Percentiles rank a stretch among this genome's conserved stretches.
Conservation (phyloP, 1,284 basidiomycete genomes). For the Pisolithus thermaeus region DNA sequence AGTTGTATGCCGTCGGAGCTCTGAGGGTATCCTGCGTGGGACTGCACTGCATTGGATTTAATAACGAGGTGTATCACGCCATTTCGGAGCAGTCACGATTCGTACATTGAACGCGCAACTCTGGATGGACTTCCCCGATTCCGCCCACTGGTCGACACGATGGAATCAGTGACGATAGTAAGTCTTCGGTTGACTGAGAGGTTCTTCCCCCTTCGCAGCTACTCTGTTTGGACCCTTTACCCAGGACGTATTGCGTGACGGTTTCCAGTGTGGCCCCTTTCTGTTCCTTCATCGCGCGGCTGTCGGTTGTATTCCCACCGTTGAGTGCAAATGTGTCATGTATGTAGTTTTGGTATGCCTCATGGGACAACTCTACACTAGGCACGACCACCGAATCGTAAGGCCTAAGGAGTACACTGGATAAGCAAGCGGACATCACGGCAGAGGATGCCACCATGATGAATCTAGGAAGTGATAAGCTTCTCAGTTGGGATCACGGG, state of each 20-base stretch:
- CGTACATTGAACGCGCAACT: conserved; percentile 35
- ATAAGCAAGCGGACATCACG: conserved; percentile 83
- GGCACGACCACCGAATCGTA: conserved; percentile 63
- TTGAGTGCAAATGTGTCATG: too few relatives aligned
- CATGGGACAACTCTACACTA: conserved; percentile 63
- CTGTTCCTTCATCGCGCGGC: too few relatives aligned
- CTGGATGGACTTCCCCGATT: conserved; percentile 9
- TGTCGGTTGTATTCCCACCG: too few relatives aligned
- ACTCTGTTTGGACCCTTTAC: too few relatives aligned
- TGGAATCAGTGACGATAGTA: conserved; percentile 31
- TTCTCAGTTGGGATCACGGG: background rate
- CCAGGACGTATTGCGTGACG: too few relatives aligned
- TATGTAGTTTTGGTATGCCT: too few relatives aligned
- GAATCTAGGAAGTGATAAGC: conserved; percentile 43
- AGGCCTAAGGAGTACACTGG: conserved; percentile 82
- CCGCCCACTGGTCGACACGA: conserved; percentile 81
- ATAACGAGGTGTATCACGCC: conserved; percentile 43
- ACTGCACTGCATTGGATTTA: too few relatives aligned
- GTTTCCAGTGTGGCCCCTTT: too few relatives aligned
- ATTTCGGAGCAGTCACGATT: conserved; percentile 53
- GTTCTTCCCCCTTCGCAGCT: too few relatives aligned
- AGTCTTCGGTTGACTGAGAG: too few relatives aligned
- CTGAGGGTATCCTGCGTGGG: too few relatives aligned
- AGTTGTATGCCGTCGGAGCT: too few relatives aligned
- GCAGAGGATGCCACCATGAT: conserved; percentile 80